Evolutionary conservation across 495 filamentous ascomycete species (phyloP), one percentile per base, ranked within the genome.

Genomic region (Hypoxylon trugodes): DNA sequence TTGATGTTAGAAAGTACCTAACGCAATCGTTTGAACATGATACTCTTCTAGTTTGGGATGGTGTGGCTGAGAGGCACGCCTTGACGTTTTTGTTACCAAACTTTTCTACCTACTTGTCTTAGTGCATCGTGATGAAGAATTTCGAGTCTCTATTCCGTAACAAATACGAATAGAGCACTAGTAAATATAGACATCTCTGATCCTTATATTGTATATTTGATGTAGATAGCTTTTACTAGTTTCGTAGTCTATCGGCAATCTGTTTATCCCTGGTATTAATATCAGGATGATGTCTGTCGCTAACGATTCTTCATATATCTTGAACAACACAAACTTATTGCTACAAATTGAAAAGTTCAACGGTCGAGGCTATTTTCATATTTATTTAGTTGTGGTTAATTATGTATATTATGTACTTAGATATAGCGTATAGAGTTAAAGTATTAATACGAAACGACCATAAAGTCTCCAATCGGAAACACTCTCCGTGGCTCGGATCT

Each of bases 391-490:
- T n/a, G n/a, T n/a, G n/a, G n/a, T n/a, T n/a, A n/a, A n/a, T n/a
- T n/a, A n/a, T n/a, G n/a, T n/a, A n/a, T n/a, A n/a, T n/a, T n/a
- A n/a, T n/a, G n/a, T n/a, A n/a, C n/a, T n/a, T n/a, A n/a, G n/a
- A n/a, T n/a, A n/a, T n/a, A n/a, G n/a, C n/a, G n/a, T n/a, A n/a
- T n/a, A n/a, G n/a, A n/a, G n/a, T n/a, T n/a, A n/a, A n/a, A n/a
- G n/a, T n/a, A n/a, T n/a, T n/a, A n/a, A n/a, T n/a, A 66, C 63
- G 57, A 66, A 61, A 57, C 57, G 63, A 52, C 30, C 51, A 33
- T 61, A 25, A 40, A 36, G 42, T 57, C 51, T 25, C n/a, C 45
- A 61, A 66, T 36, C 56, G 57, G 63, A 57, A 61, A 21, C 35
- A 4, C 51, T 45, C 32, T 61, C 63, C 63, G 63, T 45, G 42